Base-by-base conservation (phyloP, 768 basidiomycete species). In the Kwoniella europaea region DNA sequence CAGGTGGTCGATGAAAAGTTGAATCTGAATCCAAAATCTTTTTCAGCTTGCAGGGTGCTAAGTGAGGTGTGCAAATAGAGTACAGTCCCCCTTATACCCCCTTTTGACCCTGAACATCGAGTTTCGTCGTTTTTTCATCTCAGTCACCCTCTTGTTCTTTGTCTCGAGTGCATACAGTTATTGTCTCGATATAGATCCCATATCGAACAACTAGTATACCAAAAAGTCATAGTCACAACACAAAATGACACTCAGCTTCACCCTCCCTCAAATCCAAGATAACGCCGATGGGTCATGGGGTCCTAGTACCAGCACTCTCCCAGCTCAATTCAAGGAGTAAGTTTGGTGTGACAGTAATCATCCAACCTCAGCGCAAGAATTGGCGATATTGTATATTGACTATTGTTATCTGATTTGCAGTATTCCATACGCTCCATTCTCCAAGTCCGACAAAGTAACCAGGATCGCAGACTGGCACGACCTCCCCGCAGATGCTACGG, bases 401-500 rank as follows among this genome's bases (percentile, higher is more conserved):
- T 43, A 20, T 58, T 24, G 24, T 22, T 42, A 24, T 53, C 24
- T 20, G 0, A 15, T 41, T 18, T 29, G n/a, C 61, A 85, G 86
- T 78, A 97, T 98, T 71, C 97, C 97, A 57, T 99, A 98, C 82
- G 95, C 96, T 0, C 95, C 95, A 4, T 98, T 93, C 88, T 94
- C 94, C 85, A 99, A 99, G 89, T 90, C 93, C 46, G 97, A 99
- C 87, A 98, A 98, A 84, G 90, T 99, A 67, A 94, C 93, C 64
- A 91, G 96, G 64, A 92, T 99, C 80, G 96, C 96, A 59, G 96
- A 99, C 86, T 99, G 96, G 95, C 80, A 81, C 55, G 79, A 81
- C 42, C 74, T 75, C 18, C 62, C 71, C 24, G 69, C 71, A 18
- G 72, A 71, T 35, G 59, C 60, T 44, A 20, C 57, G 5, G 68